These are phyloP conservation scores for Metschnikowia koreensis DNA, from an alignment of 805 yeast genomes.

Conservation along the genomic window DNA sequence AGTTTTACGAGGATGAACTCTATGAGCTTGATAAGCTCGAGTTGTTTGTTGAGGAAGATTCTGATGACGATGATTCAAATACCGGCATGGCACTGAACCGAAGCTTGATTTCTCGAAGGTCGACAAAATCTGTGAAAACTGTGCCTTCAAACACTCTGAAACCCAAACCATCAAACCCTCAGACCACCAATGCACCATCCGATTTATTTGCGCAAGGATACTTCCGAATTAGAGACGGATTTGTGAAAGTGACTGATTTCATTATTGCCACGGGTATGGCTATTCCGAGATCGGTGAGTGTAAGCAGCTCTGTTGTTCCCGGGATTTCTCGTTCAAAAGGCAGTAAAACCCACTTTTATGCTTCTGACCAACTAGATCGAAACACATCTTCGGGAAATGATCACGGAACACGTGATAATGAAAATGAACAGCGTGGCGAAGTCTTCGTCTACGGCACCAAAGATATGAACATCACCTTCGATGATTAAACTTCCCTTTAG, in stretches of 20 bases:
- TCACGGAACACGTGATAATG: not conserved
- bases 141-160: not conserved
- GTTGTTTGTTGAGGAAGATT: conserved; percentile 39
- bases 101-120: conserved; percentile 1
- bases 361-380: not conserved
- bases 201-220: conserved; percentile 3
- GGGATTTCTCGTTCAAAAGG: not conserved
- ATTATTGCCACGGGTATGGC: conserved; percentile 59
- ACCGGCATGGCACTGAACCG: not conserved
- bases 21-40: conserved; percentile 41
- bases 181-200: not conserved
- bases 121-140: not conserved
- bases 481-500: conserved; percentile 1
- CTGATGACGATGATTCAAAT: conserved; percentile 13
- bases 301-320: conserved; percentile 10
- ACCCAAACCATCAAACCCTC: not conserved
- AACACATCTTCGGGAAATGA: not conserved
- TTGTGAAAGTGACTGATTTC: conserved; percentile 49
- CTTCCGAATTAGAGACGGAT: conserved; percentile 25
- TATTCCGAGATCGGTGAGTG: conserved; percentile 50
- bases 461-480: conserved; percentile 30
- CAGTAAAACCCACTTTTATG: not conserved
- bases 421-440: conserved; percentile 10
- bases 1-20: conserved; percentile 66
- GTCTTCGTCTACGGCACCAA: conserved; percentile 39